Evolutionary conservation across 257 asterid species (phyloP).

Genomic region (Handroanthus guayacan): DNA sequence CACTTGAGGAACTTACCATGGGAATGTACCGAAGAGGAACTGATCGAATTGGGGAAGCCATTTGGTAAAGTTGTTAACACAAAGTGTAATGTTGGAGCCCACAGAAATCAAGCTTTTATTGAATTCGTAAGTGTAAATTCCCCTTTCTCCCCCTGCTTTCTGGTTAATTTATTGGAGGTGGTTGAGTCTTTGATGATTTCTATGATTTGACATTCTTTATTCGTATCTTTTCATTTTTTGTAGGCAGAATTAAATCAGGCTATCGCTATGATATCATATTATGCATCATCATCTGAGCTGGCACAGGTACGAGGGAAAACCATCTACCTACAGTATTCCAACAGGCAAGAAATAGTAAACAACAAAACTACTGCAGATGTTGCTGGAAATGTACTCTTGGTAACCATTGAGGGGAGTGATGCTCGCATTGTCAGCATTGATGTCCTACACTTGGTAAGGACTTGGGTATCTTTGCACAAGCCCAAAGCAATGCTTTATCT

Average conservation of each 20-base stretch:
- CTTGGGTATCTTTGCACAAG: conserved; percentile 35
- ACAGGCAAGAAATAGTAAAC: conserved; percentile 99
- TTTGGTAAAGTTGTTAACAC: conserved; percentile 97
- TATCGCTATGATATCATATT: conserved; percentile 97
- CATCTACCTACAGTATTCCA: conserved; percentile 98
- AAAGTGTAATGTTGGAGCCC: conserved; percentile 98
- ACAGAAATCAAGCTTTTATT: conserved; percentile 96
- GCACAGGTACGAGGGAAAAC: conserved; percentile 99
- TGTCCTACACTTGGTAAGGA: conserved; percentile 96
- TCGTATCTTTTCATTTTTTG: conserved; percentile 29
- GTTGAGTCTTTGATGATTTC: conserved; percentile 14
- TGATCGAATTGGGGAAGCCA: conserved; percentile 91
- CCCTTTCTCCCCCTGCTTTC: not conserved
- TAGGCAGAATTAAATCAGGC: conserved; percentile 97
- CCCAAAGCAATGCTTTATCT: conserved; percentile 40
- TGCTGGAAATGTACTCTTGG: conserved; percentile 97
- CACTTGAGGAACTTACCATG: conserved; percentile 97
- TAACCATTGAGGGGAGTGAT: conserved; percentile 95
- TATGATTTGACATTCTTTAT: conserved; percentile 10
- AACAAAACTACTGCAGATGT: conserved; percentile 98
- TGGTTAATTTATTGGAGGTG: not conserved
- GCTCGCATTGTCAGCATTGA: conserved; percentile 99
- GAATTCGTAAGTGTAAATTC: conserved; percentile 74
- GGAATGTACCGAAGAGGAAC: conserved; percentile 98
- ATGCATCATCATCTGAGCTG: conserved; percentile 97